Conservation (phyloP, 768 basidiomycete species). For the Pulveroboletus sp. region DNA sequence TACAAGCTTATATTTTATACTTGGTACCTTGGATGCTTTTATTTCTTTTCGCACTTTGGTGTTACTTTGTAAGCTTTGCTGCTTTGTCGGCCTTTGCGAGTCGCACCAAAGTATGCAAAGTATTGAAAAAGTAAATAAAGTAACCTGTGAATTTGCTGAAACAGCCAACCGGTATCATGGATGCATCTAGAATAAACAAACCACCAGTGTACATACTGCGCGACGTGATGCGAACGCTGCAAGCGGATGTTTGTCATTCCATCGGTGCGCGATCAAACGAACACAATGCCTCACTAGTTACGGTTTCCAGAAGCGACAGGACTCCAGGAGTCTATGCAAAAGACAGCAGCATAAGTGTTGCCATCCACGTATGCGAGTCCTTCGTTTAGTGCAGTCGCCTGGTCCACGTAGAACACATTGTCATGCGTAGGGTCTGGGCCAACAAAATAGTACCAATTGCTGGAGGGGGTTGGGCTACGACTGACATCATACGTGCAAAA, state of each 20-base stretch:
- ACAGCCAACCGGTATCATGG: constrained; percentile 66
- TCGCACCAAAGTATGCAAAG: too few species aligned
- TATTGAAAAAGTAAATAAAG: too few species aligned
- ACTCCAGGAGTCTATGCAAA: constrained; percentile 58
- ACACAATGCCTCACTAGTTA: constrained; percentile 36
- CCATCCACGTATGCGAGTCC: constrained; percentile 54
- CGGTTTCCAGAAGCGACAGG: constrained; percentile 46
- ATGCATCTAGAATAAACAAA: constrained; percentile 70
- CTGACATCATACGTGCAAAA: neutral
- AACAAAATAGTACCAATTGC: constrained; percentile 61
- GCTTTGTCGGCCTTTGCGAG: too few species aligned
- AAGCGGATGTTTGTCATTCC: neutral
- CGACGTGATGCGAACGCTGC: constrained; percentile 62
- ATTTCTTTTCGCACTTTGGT: too few species aligned
- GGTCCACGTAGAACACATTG: constrained; percentile 53
- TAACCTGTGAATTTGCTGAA: too few species aligned
- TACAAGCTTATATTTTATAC: too few species aligned
- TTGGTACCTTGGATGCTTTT: too few species aligned
- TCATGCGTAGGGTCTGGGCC: constrained; percentile 65
- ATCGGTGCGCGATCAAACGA: neutral
- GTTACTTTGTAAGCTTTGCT: too few species aligned
- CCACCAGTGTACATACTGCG: constrained; percentile 55
- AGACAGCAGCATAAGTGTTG: constrained; percentile 45
- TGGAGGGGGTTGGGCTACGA: constrained; percentile 23
- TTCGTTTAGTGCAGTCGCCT: too few species aligned